Conservation (phyloP, 179 eudicot genomes). For the Monotropa hypopitys region DNA sequence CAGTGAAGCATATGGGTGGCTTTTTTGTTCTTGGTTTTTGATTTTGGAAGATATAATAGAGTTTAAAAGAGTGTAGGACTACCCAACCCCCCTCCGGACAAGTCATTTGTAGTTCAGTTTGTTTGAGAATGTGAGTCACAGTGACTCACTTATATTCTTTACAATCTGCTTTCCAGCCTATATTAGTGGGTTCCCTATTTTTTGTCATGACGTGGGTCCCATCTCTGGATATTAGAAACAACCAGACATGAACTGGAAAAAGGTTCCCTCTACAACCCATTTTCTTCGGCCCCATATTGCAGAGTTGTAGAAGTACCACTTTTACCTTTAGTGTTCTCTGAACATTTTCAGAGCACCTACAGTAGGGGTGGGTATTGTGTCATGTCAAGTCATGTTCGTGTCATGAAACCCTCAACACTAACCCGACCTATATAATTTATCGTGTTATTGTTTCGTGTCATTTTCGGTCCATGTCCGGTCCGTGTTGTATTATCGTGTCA, state of each 20-base stretch:
- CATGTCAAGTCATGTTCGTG: too few species aligned
- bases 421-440: too few species aligned
- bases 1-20: neutral
- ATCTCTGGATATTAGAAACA: neutral
- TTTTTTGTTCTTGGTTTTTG: neutral
- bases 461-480: too few species aligned
- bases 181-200: constrained; percentile 1
- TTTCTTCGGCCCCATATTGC: neutral
- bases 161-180: constrained; percentile 15
- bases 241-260: neutral
- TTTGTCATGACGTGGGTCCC: neutral
- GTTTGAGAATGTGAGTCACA: neutral
- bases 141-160: constrained; percentile 1
- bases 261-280: neutral
- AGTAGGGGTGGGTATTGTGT: too few species aligned
- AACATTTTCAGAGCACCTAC: neutral
- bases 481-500: too few species aligned
- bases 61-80: neutral
- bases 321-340: neutral
- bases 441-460: too few species aligned
- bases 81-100: neutral
- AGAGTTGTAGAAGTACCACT: neutral
- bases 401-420: too few species aligned
- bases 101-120: neutral
- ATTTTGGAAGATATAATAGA: neutral